Percentiles rank a stretch among this genome's conserved stretches.
phyloP scores from a whole-genome alignment of 805 yeast genomes.

The Cyberlindnera lachancei region DNA sequence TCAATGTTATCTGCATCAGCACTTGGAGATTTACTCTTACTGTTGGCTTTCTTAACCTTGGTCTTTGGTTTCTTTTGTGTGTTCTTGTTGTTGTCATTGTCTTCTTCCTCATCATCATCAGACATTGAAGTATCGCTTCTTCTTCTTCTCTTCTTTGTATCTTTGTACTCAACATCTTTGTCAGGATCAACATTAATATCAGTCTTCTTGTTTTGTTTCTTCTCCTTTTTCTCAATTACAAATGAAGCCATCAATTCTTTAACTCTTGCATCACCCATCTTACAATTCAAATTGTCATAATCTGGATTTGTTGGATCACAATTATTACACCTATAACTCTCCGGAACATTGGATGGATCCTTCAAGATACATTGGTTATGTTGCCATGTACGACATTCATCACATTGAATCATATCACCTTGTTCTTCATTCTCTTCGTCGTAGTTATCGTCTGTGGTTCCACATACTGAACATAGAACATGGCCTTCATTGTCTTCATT shows the following conservation, averaged over 20 bases:
- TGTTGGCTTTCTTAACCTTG: constrained; percentile 4
- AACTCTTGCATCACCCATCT: constrained; percentile 8
- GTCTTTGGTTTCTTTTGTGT: constrained; percentile 2
- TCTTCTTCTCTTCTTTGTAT: constrained; percentile 1
- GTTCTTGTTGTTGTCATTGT: background rate
- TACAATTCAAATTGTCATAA: constrained; percentile 28
- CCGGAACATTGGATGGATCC: constrained; percentile 33
- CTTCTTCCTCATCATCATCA: background rate
- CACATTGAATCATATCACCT: constrained; percentile 59
- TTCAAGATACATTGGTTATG: constrained; percentile 56
- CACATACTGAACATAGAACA: constrained; percentile 57
- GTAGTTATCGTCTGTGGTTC: constrained; percentile 49
- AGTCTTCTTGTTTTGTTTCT: background rate
- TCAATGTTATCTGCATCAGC: constrained; percentile 13
- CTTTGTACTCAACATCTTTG: constrained; percentile 5
- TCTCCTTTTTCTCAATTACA: background rate
- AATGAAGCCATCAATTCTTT: background rate
- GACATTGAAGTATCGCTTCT: constrained; percentile 21
- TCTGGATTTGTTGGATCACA: constrained; percentile 35
- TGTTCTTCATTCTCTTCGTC: constrained; percentile 47
- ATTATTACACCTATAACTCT: constrained; percentile 43
- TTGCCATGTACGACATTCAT: constrained; percentile 63
- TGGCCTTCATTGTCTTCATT: constrained; percentile 21
- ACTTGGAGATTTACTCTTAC: constrained; percentile 3
- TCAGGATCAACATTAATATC: too few relatives aligned